These are phyloP conservation scores for Mitragyna speciosa DNA, from an alignment of 257 asterid genomes.

Conservation along the genomic window DNA sequence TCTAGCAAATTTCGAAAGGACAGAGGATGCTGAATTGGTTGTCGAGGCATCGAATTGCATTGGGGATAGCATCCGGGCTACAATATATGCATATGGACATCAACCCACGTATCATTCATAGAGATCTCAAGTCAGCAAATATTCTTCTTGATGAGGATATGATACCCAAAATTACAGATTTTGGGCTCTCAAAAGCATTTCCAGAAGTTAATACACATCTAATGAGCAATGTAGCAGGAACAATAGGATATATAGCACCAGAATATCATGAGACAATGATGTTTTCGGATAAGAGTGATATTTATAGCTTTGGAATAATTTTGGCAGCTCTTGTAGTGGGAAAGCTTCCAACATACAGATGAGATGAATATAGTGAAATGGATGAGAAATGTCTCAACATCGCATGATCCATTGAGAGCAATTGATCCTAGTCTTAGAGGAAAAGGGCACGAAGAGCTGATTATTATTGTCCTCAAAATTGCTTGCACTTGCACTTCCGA, in stretches of 20 bases:
- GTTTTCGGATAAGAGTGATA: conserved; percentile 80
- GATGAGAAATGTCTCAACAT: conserved; percentile 72
- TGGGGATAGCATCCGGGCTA: conserved; percentile 66
- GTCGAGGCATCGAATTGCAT: conserved; percentile 49
- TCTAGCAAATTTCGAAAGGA: conserved; percentile 34
- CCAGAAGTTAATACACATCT: conserved; percentile 59
- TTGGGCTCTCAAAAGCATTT: conserved; percentile 75
- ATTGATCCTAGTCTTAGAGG: conserved; percentile 56
- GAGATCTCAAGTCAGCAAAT: conserved; percentile 82
- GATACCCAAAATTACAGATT: conserved; percentile 79
- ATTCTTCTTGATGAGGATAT: conserved; percentile 69
- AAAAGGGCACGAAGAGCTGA: conserved; percentile 65
- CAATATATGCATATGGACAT: conserved; percentile 70
- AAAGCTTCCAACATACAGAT: conserved; percentile 60
- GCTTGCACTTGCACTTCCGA: conserved; percentile 7
- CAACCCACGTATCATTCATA: conserved; percentile 58
- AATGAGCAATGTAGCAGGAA: conserved; percentile 67
- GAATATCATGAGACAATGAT: conserved; percentile 65
- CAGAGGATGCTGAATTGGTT: conserved; percentile 53
- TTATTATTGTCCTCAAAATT: conserved; percentile 70
- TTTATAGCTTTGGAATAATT: conserved; percentile 68
- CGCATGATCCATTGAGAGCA: conserved; percentile 64
- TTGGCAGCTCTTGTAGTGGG: conserved; percentile 59
- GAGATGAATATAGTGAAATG: conserved; percentile 74
- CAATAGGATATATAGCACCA: conserved; percentile 74